A percentile compares a stretch with the other conserved stretches of the same genome.
Evolutionary conservation across 148 eudicot genomes (phyloP).

Genomic region (Nyssa sinensis): DNA sequence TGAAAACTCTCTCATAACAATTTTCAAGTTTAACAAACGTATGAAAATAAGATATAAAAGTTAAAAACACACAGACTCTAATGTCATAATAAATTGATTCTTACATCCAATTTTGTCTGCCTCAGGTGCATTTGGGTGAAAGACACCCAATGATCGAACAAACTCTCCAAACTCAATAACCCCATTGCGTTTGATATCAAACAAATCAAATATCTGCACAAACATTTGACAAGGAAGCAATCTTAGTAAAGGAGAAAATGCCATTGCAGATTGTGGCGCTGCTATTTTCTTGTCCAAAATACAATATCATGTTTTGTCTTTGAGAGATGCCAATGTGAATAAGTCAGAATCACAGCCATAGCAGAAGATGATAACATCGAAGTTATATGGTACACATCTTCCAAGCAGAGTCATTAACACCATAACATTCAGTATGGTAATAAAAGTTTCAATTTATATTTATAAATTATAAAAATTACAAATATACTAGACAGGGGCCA

Average conservation of each 20-base stretch:
- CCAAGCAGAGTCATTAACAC: too few species aligned
- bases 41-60: not conserved
- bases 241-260: not conserved
- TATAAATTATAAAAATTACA: not conserved
- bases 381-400: too few species aligned
- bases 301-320: too few species aligned
- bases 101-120: constrained; percentile 65
- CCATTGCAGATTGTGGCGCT: too few species aligned
- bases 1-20: not conserved
- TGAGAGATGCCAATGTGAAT: too few species aligned
- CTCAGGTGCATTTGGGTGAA: constrained; percentile 79
- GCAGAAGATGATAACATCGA: too few species aligned
- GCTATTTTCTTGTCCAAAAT: too few species aligned
- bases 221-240: not conserved
- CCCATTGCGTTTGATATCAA: constrained; percentile 78
- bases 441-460: not conserved
- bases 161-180: constrained; percentile 91
- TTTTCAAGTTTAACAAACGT: not conserved
- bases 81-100: constrained; percentile 4
- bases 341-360: too few species aligned
- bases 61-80: not conserved
- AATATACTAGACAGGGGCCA: not conserved
- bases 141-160: constrained; percentile 67
- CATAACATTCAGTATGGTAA: too few species aligned
- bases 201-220: constrained; percentile 71